These are phyloP conservation scores for Micractinium sp. DNA, from an alignment of 139 green algal species.

Conservation along the genomic window DNA sequence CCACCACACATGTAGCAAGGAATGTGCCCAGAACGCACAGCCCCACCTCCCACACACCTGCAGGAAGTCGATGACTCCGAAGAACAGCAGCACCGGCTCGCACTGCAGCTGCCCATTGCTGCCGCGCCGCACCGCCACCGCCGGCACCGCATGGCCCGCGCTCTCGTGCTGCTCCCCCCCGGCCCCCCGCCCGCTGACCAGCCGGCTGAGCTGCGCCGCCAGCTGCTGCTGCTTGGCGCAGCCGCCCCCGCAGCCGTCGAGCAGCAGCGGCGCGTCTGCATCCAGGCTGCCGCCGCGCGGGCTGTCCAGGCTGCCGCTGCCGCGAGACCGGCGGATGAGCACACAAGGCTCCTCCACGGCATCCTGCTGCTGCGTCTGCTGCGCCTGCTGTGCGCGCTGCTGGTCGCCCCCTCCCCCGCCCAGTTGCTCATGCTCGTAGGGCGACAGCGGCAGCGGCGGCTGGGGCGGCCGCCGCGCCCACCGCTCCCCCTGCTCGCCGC, in stretches of 20 bases:
- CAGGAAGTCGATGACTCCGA: slow-evolving; percentile 34
- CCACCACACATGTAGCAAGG: background rate
- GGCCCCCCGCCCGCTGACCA: background rate
- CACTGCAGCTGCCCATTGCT: background rate
- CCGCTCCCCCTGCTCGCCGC: background rate
- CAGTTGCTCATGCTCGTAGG: background rate
- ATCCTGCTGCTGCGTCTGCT: background rate
- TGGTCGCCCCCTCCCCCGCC: background rate
- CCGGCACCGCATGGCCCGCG: slow-evolving; percentile 11
- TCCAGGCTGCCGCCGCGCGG: background rate
- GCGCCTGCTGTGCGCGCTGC: background rate
- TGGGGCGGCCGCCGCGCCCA: background rate
- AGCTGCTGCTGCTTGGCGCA: background rate
- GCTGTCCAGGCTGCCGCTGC: background rate
- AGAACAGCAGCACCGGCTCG: slow-evolving; percentile 59
- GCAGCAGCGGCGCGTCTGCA: background rate
- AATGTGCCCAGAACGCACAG: background rate
- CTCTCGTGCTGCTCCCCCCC: background rate
- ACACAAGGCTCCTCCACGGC: background rate
- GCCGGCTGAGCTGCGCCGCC: background rate
- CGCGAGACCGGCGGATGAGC: background rate
- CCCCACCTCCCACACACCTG: slow-evolving; percentile 7
- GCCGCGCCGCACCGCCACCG: slow-evolving; percentile 27
- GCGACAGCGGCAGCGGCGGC: background rate
- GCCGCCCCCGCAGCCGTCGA: background rate